These are phyloP conservation scores for Pilatotrama ljubarskyi DNA, from an alignment of 768 basidiomycete genomes.

Conservation along the genomic window DNA sequence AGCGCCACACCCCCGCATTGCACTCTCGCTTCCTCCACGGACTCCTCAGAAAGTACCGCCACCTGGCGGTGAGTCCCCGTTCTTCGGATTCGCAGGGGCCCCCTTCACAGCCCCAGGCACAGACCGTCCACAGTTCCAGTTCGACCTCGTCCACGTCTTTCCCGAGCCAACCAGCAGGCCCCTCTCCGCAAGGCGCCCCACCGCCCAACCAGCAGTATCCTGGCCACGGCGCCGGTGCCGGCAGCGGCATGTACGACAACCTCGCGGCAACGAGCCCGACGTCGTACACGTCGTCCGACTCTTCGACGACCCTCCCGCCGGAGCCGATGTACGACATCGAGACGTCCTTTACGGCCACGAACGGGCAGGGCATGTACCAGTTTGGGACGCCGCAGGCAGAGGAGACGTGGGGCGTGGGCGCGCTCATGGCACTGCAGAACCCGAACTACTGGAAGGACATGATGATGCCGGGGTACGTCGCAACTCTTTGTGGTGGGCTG, in stretches of 20 bases:
- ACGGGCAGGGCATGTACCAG: constrained; percentile 31
- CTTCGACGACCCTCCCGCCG: constrained; percentile 10
- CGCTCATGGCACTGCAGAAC: constrained; percentile 72
- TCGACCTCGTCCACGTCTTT: not conserved
- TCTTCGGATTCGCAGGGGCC: constrained; percentile 15
- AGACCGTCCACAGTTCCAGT: constrained; percentile 2
- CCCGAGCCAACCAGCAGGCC: not conserved
- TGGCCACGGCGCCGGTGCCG: not conserved
- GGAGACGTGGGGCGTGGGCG: constrained; percentile 69
- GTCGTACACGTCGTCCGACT: constrained; percentile 14
- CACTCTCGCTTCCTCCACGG: constrained; percentile 79
- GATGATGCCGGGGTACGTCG: constrained; percentile 79
- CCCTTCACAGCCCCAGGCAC: constrained; percentile 18
- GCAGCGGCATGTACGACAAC: constrained; percentile 1
- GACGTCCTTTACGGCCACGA: constrained; percentile 42
- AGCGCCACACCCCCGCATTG: constrained; percentile 76
- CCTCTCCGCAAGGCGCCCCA: not conserved
- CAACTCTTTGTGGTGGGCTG: not conserved
- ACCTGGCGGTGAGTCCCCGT: constrained; percentile 60
- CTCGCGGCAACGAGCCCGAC: constrained; percentile 13
- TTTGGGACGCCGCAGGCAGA: constrained; percentile 28
- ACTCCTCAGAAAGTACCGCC: constrained; percentile 68
- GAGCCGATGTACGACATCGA: constrained; percentile 35
- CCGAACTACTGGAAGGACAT: constrained; percentile 74
- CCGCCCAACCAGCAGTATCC: not conserved